Evolutionary conservation across 83 land plant genomes (phyloP), one percentile per base, ranked within the genome.

Genomic region (Picea abies): DNA sequence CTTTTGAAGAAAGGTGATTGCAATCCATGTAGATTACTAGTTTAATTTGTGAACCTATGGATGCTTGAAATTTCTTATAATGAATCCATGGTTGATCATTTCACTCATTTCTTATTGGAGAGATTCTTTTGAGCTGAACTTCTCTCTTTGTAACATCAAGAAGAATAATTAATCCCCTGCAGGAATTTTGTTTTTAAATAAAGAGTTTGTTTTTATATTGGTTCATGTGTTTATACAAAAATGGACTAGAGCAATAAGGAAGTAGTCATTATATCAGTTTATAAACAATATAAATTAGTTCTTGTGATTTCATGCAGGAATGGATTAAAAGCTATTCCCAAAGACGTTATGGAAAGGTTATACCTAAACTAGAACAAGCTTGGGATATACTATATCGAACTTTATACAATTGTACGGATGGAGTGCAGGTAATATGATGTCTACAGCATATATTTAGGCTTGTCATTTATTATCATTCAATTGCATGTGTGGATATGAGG

Each of bases 401-500:
- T 60, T 85, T 95, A 64, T 97, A 97, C 86, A 97, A 97, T 80
- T 97, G 99, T 86, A 89, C 93, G 14, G 99, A 97, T 88, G 95
- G 96, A 79, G 88, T 93, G 56, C 94, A 95, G 78, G 99, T 94
- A 89, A 62, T 91, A 79, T 75, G 62, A 9, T 82, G 6, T 49
- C 20, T 20, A 26, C 47, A 81, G 65, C 65, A 41, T 41, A 41
- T 29, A 58, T 83, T 41, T 76, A 44, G 79, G 37, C 17, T 44
- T 44, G 26, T 76, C 60, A 76, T 20, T 52, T 16, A 47, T 44
- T 23, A 20, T 11, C 14, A 23, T 47, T 29, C 35, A 26, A 68
- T 10, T 29, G 16, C 71, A 29, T 68, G 29, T 26, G 15, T 67
- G 37, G 25, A 26, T 67, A 35, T 35, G 32, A 68, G 17, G 39